Evolutionary conservation across 176 grass and related monocot genomes (phyloP), one percentile per base, ranked within the genome.

Genomic region (Puya raimondii): DNA sequence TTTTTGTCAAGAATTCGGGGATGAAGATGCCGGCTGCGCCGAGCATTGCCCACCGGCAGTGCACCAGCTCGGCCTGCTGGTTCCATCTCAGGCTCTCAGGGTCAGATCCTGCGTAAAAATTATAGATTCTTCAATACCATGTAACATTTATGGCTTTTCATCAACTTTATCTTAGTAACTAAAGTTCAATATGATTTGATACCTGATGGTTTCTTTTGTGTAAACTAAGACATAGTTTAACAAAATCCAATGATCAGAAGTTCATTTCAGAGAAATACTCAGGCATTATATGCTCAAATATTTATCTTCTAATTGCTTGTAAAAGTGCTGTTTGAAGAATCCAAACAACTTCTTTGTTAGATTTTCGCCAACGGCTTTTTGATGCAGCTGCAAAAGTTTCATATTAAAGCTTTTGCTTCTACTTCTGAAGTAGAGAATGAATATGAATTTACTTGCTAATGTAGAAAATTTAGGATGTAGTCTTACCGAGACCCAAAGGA

Each of bases 31-130:
- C 94, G 13, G 90, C 90, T 2, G 87, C 94, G 1, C 94, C 94
- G 18, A 99, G 85, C 90, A 99, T 99, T 48, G 90, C 94, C 90
- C 89, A 99, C 70, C 94, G 85, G 87, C 90, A 88, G 87, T 99
- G 89, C 42, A 99, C 94, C 71, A 99, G 69, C 80, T 99, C 94
- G 10, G 90, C 78, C 49, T 93, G 89, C 74, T 87, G 83, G 78
- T 93, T 93, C 94, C 90, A 93, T 53, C 75, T 22, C 64, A 99
- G 72, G 78, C 82, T 88, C 84, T 93, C 94, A 17, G 87, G 94
- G 69, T 93, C 90, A 3, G 94, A 99, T 75, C 90, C 94, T 99
- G 67, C n/a, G 63, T 13, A 12, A 47, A 47, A 65, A 48, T 47
- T 9, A 16, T 29, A 29, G 14, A 11, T 8, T 20, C 11, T 50